phyloP scores from a whole-genome alignment of 148 eudicot species.

The Agrostemma githago region DNA sequence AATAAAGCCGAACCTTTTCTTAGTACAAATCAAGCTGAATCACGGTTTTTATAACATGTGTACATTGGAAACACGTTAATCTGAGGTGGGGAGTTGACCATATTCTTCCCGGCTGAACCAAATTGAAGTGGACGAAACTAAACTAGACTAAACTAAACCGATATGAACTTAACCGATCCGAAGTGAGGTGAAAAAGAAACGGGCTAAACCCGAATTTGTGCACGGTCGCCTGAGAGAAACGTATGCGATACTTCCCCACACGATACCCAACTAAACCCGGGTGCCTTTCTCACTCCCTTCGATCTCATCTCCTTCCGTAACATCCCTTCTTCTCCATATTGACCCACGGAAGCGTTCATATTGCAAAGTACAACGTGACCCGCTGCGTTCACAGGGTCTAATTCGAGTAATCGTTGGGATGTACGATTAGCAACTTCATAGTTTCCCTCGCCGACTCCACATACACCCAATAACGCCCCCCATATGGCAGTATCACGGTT shows the following conservation, averaged over 20 bases:
- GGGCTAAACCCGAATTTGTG: constrained; percentile 11
- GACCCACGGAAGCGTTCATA: constrained; percentile 29
- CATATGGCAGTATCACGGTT: constrained; percentile 30
- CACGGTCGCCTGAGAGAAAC: constrained; percentile 29
- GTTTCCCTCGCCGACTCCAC: constrained; percentile 36
- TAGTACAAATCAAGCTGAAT: no score
- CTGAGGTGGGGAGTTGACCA: no score
- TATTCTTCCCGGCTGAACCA: no score
- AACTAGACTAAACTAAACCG: no score
- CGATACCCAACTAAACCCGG: constrained; percentile 40
- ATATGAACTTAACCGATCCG: no score
- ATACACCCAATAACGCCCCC: constrained; percentile 43
- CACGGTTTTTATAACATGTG: no score
- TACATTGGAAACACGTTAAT: no score
- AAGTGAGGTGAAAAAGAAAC: not conserved
- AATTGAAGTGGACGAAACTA: no score
- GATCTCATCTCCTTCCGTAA: constrained; percentile 32
- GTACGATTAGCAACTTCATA: constrained; percentile 25
- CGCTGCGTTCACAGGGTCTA: constrained; percentile 35
- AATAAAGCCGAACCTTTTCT: no score
- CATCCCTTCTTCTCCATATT: constrained; percentile 19
- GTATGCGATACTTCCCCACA: constrained; percentile 16
- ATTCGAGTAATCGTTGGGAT: constrained; percentile 23
- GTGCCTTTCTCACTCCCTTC: constrained; percentile 32
- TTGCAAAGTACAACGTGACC: constrained; percentile 35